Evolutionary conservation across 2,329 filamentous ascomycete species (phyloP), one percentile per base, ranked within the genome.

Genomic region (Paecilomyces sp.): DNA sequence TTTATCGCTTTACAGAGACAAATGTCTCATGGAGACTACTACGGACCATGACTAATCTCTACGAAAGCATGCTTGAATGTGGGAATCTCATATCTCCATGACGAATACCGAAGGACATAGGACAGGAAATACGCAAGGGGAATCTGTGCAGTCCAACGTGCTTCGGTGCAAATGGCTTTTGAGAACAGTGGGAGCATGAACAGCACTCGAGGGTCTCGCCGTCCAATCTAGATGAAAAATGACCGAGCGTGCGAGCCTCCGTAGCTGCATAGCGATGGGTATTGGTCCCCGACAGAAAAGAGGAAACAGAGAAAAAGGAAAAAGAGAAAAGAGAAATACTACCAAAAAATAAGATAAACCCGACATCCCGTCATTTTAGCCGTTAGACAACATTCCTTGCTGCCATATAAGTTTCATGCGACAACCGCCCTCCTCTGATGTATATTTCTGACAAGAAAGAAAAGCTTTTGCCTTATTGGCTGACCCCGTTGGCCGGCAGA

Each of bases 401-500:
- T 47, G 41, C 41, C 41, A 47, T 47, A 47, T 47, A 47, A 41
- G 41, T 47, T 47, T 47, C 41, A 47, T 47, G 41, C 41, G 41
- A 47, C 41, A 47, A 47, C 41, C 41, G 18, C 41, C 41, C 41
- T 18, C n/a, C 41, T 47, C 4, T 47, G 41, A 18, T 47, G n/a
- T 47, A 47, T 47, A 47, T 47, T 47, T 47, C 41, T 47, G 41
- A 47, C 41, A 47, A 47, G 41, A 47, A 47, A 47, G 41, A 47
- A 47, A 47, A 47, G 41, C 41, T 54, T 34, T 51, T 52, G 33
- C n/a, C 65, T 62, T 70, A 71, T 71, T 71, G 67, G 61, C 65
- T 67, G 60, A 70, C 70, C 50, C 63, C 64, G 56, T 76, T 76
- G 58, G 70, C 65, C 61, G 73, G 71, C 58, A 71, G 62, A 60